Percentiles rank a stretch among this genome's conserved stretches.
phyloP scores from a whole-genome alignment of 2,329 filamentous ascomycete species.

The Phyllosticta paracitricarpa region DNA sequence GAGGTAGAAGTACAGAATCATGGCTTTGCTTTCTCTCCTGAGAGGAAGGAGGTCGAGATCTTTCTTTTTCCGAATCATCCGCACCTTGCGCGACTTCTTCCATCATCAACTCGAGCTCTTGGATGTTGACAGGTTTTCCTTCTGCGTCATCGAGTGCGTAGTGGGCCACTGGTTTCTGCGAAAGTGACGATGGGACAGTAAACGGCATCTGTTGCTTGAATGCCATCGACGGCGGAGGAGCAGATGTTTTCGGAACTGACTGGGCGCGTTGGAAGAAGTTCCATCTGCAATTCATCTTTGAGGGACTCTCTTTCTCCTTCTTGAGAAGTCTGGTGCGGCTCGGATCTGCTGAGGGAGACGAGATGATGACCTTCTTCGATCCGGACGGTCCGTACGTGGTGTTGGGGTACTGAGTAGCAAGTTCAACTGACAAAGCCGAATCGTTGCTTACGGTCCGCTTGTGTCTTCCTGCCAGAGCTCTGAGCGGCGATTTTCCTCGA shows the following conservation, averaged over 20 bases:
- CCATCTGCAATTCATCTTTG: constrained; percentile 40
- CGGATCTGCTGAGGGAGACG: background rate
- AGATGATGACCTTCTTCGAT: background rate
- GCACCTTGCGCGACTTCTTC: constrained; percentile 28
- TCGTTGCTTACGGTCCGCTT: constrained; percentile 15
- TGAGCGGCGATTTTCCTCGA: constrained; percentile 21
- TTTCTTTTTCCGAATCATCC: constrained; percentile 1
- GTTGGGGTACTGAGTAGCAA: background rate
- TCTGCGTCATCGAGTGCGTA: constrained; percentile 48
- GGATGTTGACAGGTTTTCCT: constrained; percentile 29
- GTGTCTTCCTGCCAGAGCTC: constrained; percentile 19
- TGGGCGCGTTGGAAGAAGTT: constrained; percentile 49
- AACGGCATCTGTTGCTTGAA: constrained; percentile 20
- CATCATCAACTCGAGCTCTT: constrained; percentile 38
- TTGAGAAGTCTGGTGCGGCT: constrained; percentile 12
- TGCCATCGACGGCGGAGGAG: constrained; percentile 23
- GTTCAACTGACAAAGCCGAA: background rate
- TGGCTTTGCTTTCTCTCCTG: constrained; percentile 12
- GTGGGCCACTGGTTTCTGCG: constrained; percentile 42
- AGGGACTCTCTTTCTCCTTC: constrained; percentile 13
- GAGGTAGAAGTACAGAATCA: constrained; percentile 29
- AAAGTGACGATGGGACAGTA: constrained; percentile 11
- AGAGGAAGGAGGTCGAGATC: constrained; percentile 3
- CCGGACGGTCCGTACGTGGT: background rate
- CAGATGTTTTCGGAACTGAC: constrained; percentile 25